Percentiles rank a stretch among this genome's conserved stretches.
phyloP scores from a whole-genome alignment of 768 basidiomycete species.

The Suillus tomentosus region DNA sequence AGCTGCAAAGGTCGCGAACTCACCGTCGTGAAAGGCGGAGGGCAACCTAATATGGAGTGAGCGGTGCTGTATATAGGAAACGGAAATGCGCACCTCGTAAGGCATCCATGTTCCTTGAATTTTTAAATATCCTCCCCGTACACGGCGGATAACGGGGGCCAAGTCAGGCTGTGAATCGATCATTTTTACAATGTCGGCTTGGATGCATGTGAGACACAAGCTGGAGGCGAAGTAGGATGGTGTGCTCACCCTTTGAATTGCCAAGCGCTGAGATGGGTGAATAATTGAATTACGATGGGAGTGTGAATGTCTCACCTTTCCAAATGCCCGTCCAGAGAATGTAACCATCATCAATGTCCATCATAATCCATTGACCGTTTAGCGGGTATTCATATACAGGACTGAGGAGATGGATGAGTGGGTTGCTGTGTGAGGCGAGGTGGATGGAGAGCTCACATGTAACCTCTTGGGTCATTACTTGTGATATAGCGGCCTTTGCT shows the following conservation, averaged over 20 bases:
- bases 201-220: slow-evolving; percentile 21
- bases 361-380: slow-evolving; percentile 93
- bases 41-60: slow-evolving; percentile 56
- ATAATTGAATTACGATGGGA: not conserved
- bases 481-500: slow-evolving; percentile 88
- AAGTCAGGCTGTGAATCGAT: slow-evolving; percentile 90
- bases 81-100: slow-evolving; percentile 60
- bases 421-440: not conserved
- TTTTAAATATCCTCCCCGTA: slow-evolving; percentile 86
- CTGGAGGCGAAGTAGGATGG: slow-evolving; percentile 14
- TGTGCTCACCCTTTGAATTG: slow-evolving; percentile 76
- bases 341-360: slow-evolving; percentile 92
- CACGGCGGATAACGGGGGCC: slow-evolving; percentile 77
- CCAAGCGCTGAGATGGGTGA: slow-evolving; percentile 60
- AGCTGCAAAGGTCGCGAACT: slow-evolving; percentile 29
- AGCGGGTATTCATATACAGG: slow-evolving; percentile 90
- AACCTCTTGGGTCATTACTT: slow-evolving; percentile 85
- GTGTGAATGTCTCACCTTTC: slow-evolving; percentile 62
- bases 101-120: slow-evolving; percentile 96
- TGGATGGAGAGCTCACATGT: slow-evolving; percentile 60
- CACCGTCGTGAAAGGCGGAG: slow-evolving; percentile 79
- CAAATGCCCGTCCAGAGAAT: slow-evolving; percentile 93
- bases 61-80: slow-evolving; percentile 15
- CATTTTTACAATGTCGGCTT: slow-evolving; percentile 92
- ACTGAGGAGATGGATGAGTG: slow-evolving; percentile 33